Evolutionary conservation across 495 filamentous ascomycete genomes (phyloP), one percentile per base, ranked within the genome.

Genomic region (Melanomma pulvis-pyrius): DNA sequence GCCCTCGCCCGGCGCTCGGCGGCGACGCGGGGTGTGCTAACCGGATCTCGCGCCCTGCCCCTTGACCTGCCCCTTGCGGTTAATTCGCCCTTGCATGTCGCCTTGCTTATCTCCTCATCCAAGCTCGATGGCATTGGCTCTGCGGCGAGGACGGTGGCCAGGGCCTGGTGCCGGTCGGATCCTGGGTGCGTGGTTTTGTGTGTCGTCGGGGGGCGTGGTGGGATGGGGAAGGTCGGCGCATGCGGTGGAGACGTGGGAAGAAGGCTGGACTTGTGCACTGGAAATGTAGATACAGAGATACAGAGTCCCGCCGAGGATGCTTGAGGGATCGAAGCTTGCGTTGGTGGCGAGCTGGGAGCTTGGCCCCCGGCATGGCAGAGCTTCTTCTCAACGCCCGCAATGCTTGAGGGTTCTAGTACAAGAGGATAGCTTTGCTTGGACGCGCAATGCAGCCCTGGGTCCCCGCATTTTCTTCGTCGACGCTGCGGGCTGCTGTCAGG

Each of bases 21-120:
- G 17, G 9, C 5, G 39, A 6, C n/a, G 39, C 39, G 39, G 39
- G 39, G 39, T 15, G 39, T n/a, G 39, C 39, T 44, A 44, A n/a
- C 39, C 39, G 39, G 8, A 17, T 15, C 3, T 2, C 2, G 39
- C 39, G 19, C 8, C 48, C 62, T 71, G 62, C 62, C 68, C 58
- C 58, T 66, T 71, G 19, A 28, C 48, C 62, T 71, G 62, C 62
- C 68, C 58, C 58, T 66, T 71, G 36, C 58, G 59, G 63, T 28
- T 67, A 65, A 56, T 22, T 1, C 57, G 59, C 67, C 54, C 61
- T 44, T 52, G 63, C 51, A 65, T 63, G 61, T 63, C 39, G 39
- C 39, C 3, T 11, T 44, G 39, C 39, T 44, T 44, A n/a, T 44
- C n/a, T n/a, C n/a, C n/a, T n/a, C n/a, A n/a, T n/a, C n/a, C 17